phyloP scores from a whole-genome alignment of 164 flowering plant species.

The Liquidambar formosana region DNA sequence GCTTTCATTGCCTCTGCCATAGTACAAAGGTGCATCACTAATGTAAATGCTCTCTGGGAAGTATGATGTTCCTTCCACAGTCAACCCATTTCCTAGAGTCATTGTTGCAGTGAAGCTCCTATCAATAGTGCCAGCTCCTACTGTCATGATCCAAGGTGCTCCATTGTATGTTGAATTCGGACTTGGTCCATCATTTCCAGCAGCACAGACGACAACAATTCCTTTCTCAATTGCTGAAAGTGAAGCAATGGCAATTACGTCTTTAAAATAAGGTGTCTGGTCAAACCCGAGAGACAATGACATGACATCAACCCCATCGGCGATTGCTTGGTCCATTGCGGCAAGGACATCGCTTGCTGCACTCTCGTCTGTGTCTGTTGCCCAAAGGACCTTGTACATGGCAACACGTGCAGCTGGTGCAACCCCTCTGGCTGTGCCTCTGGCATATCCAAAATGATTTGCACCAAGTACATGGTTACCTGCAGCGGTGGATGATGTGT shows the following conservation, averaged over 20 bases:
- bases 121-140: conserved; percentile 35
- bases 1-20: conserved; percentile 15
- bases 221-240: conserved; percentile 43
- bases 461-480: conserved; percentile 31
- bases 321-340: conserved; percentile 46
- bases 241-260: conserved; percentile 30
- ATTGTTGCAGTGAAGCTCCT: conserved; percentile 17
- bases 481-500: conserved; percentile 45
- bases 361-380: neutral
- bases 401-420: conserved; percentile 43
- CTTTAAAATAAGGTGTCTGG: conserved; percentile 17
- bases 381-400: conserved; percentile 39
- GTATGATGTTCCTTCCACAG: conserved; percentile 23
- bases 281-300: conserved; percentile 34
- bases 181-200: conserved; percentile 31
- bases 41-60: conserved; percentile 26
- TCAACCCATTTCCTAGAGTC: conserved; percentile 15
- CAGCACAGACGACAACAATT: conserved; percentile 31
- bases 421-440: conserved; percentile 35
- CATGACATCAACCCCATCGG: conserved; percentile 41
- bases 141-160: conserved; percentile 40
- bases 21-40: conserved; percentile 20
- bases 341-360: conserved; percentile 32
- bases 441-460: conserved; percentile 40
- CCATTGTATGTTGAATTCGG: conserved; percentile 17